Base-by-base conservation (phyloP, 805 yeast species). In the Saturnispora kantuleensis region DNA sequence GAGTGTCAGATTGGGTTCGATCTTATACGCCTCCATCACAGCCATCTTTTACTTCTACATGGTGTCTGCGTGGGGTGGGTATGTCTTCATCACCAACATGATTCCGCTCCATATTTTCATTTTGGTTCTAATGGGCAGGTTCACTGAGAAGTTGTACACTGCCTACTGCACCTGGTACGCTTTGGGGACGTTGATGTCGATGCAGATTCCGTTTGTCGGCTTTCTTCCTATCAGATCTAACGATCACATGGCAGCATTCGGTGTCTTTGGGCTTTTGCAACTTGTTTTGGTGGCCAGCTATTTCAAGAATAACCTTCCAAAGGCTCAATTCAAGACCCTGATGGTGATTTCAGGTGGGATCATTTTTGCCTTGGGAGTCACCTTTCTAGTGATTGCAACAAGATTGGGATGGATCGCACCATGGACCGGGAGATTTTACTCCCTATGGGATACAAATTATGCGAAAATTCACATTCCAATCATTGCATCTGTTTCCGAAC, bases 11-110 rank as follows among this genome's bases (percentile, higher is more conserved):
- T 70, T 83, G 34, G 99, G 98, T 38, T 85, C 96, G 1, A 79
- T 89, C 13, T 73, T 85, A 52, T 86, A 80, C 71, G 93, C 87
- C 10, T 71, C 90, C 2, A 67, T 83, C 54, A 79, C 97, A 28
- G 95, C 98, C 1, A 61, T 87, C 31, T 83, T 80, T 56, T 93
- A 94, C 69, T 93, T 94, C 66, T 93, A 93, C 73, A 93, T 93
- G 99, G 99, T 93, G 42, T 81, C 95, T 39, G 98, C 99, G 10
- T 89, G 99, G 97, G 99, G 99, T 71, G 99, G 99, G 26, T 93
- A 93, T 62, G 99, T 94, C 42, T 93, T 93, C 71, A 94, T 93
- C 67, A 93, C 99, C 48, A 93, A 93, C 68, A 79, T 94, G 72
- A 87, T 93, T 56, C 98, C 98, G 39, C 71, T 93, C 55, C 99